Conservation (phyloP, 2,329 filamentous ascomycete species). For the Pseudogymnoascus sp. region DNA sequence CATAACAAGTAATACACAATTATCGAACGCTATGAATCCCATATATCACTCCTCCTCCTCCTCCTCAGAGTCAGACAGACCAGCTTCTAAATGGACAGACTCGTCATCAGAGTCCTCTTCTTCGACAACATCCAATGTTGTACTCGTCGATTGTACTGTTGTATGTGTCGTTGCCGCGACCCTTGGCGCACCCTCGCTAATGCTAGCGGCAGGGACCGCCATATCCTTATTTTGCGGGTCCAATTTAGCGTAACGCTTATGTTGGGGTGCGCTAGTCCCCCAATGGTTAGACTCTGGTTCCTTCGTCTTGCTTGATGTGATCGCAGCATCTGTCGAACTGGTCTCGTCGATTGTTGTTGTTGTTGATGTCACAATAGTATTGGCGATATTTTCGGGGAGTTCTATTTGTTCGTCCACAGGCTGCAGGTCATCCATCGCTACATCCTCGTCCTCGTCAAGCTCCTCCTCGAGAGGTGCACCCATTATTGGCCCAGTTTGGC, state of each 20-base stretch:
- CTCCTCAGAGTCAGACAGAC: conserved; percentile 37
- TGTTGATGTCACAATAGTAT: background rate
- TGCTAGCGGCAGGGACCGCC: background rate
- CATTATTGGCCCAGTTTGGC: conserved; percentile 19
- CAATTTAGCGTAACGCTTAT: conserved; percentile 14
- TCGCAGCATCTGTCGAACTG: background rate
- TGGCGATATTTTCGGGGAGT: conserved; percentile 24
- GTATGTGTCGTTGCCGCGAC: background rate
- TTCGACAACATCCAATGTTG: conserved; percentile 16
- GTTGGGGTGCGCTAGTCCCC: conserved; percentile 16
- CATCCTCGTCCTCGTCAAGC: conserved; percentile 13
- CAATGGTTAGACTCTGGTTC: background rate
- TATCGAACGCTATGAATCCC: background rate
- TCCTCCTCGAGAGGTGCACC: conserved; percentile 20
- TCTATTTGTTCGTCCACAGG: conserved; percentile 12
- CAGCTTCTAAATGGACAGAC: conserved; percentile 38
- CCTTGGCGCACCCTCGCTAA: conserved; percentile 12
- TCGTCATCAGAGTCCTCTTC: conserved; percentile 39
- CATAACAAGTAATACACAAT: background rate
- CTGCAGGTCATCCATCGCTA: background rate
- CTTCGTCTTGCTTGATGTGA: background rate
- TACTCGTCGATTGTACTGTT: conserved; percentile 7
- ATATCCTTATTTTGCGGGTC: conserved; percentile 10
- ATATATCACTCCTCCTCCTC: conserved; percentile 28
- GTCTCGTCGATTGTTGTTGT: background rate